A percentile compares a stretch with the other conserved stretches of the same genome.
Conservation (phyloP, 2,329 filamentous ascomycete genomes). For the Pseudopyrenochaeta lycopersici region DNA sequence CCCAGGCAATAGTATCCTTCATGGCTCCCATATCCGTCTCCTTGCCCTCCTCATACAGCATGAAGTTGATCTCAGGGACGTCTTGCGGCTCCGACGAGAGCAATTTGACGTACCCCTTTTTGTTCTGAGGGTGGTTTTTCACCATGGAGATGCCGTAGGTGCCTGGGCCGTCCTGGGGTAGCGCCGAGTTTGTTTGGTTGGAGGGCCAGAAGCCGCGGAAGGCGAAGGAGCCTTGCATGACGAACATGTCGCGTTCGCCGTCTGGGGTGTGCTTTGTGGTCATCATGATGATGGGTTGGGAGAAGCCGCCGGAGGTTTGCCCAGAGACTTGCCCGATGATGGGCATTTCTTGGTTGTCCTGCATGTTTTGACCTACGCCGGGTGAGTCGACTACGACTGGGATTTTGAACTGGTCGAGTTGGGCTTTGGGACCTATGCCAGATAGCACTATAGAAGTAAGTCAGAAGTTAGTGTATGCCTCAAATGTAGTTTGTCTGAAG, state of each 20-base stretch:
- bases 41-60: constrained; percentile 47
- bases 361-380: constrained; percentile 68
- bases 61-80: constrained; percentile 63
- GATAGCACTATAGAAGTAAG: constrained; percentile 54
- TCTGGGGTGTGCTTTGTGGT: constrained; percentile 26
- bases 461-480: too few species aligned
- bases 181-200: constrained; percentile 26
- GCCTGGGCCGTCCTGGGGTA: constrained; percentile 17
- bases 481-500: too few species aligned
- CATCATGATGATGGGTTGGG: constrained; percentile 27
- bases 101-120: constrained; percentile 67
- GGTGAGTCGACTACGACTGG: constrained; percentile 60
- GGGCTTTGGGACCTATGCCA: constrained; percentile 64
- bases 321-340: constrained; percentile 47
- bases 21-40: constrained; percentile 55
- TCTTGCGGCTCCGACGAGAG: constrained; percentile 68
- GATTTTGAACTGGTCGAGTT: constrained; percentile 63
- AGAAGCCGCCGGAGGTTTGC: constrained; percentile 14
- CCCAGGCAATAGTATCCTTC: constrained; percentile 65
- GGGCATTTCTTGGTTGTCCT: constrained; percentile 62
- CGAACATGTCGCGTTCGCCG: constrained; percentile 35
- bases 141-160: constrained; percentile 53
- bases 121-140: constrained; percentile 69
- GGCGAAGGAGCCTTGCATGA: constrained; percentile 30
- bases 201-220: constrained; percentile 36